A percentile compares a stretch with the other conserved stretches of the same genome.
Evolutionary conservation across 2,329 filamentous ascomycete species (phyloP).

Genomic region (Colletotrichum limetticola): DNA sequence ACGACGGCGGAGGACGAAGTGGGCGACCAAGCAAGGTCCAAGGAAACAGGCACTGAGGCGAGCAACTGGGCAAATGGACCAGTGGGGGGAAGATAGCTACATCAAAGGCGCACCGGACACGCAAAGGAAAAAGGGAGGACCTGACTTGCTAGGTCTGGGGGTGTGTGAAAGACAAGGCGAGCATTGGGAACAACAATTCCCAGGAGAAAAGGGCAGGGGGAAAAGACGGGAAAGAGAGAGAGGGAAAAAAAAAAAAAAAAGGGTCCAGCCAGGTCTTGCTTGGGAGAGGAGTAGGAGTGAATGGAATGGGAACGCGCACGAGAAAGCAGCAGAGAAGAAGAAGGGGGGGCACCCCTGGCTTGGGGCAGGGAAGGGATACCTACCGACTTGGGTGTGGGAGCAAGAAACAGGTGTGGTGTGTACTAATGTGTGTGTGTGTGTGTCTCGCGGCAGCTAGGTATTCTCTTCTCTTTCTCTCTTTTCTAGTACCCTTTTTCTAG

Average conservation of each 20-base stretch:
- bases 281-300: not conserved
- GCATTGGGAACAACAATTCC: not conserved
- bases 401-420: conserved; percentile 5
- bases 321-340: not conserved
- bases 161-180: conserved; percentile 23
- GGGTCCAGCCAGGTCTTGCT: conserved; percentile 13
- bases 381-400: conserved; percentile 18
- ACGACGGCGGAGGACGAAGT: not conserved
- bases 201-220: not conserved
- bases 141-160: not conserved
- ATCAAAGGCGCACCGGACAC: conserved; percentile 5
- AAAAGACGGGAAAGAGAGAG: not conserved
- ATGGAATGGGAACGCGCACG: not conserved
- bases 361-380: conserved; percentile 23
- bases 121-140: conserved; percentile 18
- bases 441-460: not conserved
- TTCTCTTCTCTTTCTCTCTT: not conserved
- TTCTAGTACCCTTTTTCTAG: not conserved
- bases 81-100: not conserved
- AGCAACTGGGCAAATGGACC: not conserved
- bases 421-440: not conserved
- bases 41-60: conserved; percentile 2
- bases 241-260: conserved; percentile 13
- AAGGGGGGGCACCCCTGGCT: conserved; percentile 20
- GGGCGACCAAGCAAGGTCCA: not conserved